Evolutionary conservation across 805 yeast species (phyloP).

Genomic region (Kodamaea kaohsiungensis): DNA sequence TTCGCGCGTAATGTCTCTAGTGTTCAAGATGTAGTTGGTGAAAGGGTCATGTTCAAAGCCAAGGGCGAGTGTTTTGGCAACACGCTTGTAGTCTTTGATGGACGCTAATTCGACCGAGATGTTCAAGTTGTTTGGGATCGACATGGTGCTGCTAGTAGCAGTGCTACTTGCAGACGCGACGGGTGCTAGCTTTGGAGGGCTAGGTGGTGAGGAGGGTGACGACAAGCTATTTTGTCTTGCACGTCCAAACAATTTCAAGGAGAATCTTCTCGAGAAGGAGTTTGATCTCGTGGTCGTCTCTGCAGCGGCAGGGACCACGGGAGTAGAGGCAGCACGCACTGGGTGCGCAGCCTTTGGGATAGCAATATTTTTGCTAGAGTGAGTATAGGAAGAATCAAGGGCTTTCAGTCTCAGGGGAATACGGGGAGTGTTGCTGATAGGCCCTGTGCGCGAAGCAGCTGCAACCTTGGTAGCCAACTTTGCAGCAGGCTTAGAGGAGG

Average conservation of each 20-base stretch:
- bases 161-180: not conserved
- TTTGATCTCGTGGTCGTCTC: not conserved
- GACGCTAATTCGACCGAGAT: constrained; percentile 16
- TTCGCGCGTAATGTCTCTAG: constrained; percentile 23
- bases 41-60: constrained; percentile 59
- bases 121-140: constrained; percentile 15
- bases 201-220: not conserved
- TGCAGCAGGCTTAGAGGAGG: constrained; percentile 9
- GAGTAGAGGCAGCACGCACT: constrained; percentile 6
- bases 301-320: not conserved
- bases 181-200: constrained; percentile 2
- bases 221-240: constrained; percentile 3
- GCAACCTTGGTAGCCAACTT: constrained; percentile 12
- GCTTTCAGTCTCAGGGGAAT: constrained; percentile 10
- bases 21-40: constrained; percentile 49
- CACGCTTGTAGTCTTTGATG: constrained; percentile 53
- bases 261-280: constrained; percentile 6
- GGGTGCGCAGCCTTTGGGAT: not conserved
- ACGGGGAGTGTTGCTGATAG: not conserved
- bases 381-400: constrained; percentile 2
- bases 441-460: constrained; percentile 1
- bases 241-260: constrained; percentile 7
- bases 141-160: constrained; percentile 7
- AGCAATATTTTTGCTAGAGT: not conserved
- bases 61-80: constrained; percentile 53